Evolutionary conservation across 2,329 filamentous ascomycete genomes (phyloP).

Genomic region (Pseudogymnoascus sp.): DNA sequence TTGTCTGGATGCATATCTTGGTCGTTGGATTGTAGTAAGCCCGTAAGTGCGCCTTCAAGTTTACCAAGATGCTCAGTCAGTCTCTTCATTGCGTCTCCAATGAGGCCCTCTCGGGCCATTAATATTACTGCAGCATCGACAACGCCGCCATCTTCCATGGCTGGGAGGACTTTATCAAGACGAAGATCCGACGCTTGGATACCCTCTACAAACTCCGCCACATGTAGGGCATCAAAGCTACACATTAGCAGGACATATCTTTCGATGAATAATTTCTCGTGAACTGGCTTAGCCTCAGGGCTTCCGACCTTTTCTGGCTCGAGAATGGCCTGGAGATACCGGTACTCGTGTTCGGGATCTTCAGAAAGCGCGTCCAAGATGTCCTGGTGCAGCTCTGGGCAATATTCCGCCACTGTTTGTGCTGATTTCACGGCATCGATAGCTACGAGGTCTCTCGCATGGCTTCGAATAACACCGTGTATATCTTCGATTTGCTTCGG

Average conservation of each 20-base stretch:
- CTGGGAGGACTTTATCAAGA: conserved; percentile 73
- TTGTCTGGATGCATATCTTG: conserved; percentile 50
- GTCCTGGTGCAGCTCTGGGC: conserved; percentile 47
- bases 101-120: conserved; percentile 80
- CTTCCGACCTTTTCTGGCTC: conserved; percentile 47
- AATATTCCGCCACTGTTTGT: conserved; percentile 47
- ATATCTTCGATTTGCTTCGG: conserved; percentile 66
- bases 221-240: conserved; percentile 70
- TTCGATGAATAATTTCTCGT: conserved; percentile 62
- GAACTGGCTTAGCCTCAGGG: conserved; percentile 29
- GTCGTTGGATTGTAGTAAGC: conserved; percentile 58
- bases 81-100: conserved; percentile 75
- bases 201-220: conserved; percentile 74
- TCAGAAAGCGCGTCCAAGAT: conserved; percentile 50
- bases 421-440: conserved; percentile 53
- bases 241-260: conserved; percentile 90
- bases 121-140: conserved; percentile 90
- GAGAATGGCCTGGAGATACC: conserved; percentile 63
- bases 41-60: conserved; percentile 70
- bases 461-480: conserved; percentile 50
- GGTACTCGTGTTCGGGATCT: conserved; percentile 52
- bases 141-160: conserved; percentile 82
- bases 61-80: conserved; percentile 75
- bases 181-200: conserved; percentile 72
- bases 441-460: conserved; percentile 50